Conservation (phyloP, 495 filamentous ascomycete genomes). For the Lepraria neglecta region DNA sequence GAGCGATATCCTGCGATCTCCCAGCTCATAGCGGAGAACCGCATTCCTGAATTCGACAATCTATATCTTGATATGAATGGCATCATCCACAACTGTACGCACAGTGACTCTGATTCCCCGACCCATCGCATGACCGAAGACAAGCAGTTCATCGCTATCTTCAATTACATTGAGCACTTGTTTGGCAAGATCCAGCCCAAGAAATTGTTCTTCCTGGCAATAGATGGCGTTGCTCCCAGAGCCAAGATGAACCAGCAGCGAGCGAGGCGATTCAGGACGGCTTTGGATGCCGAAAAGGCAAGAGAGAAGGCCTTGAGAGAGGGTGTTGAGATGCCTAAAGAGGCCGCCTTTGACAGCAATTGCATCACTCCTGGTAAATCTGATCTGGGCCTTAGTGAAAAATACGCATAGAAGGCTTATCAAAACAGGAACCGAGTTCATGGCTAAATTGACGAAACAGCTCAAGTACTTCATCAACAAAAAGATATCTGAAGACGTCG, state of each 20-base stretch:
- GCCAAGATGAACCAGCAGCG: slow-evolving; percentile 99
- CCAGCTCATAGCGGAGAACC: slow-evolving; percentile 96
- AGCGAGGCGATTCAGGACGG: slow-evolving; percentile 89
- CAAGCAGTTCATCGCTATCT: slow-evolving; percentile 98
- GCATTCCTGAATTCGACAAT: slow-evolving; percentile 98
- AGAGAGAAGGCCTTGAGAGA: slow-evolving; percentile 83
- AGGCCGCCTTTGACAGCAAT: slow-evolving; percentile 96
- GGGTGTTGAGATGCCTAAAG: slow-evolving; percentile 87
- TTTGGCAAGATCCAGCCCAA: slow-evolving; percentile 98
- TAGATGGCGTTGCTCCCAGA: slow-evolving; percentile 93
- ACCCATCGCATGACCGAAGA: slow-evolving; percentile 93
- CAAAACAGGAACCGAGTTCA: slow-evolving; percentile 71
- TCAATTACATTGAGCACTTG: slow-evolving; percentile 99
- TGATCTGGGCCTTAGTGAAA: background rate
- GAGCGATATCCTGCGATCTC: slow-evolving; percentile 99
- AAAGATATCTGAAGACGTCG: slow-evolving; percentile 91
- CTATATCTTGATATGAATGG: slow-evolving; percentile 99
- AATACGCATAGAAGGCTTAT: slow-evolving; percentile 15
- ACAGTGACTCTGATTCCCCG: slow-evolving; percentile 86
- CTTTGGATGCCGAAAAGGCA: slow-evolving; percentile 80
- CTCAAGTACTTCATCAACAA: slow-evolving; percentile 98
- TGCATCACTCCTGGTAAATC: slow-evolving; percentile 82
- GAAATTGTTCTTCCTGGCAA: slow-evolving; percentile 98
- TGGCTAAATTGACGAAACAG: slow-evolving; percentile 89
- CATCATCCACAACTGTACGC: slow-evolving; percentile 99